Percentiles rank a stretch among this genome's conserved stretches.
Evolutionary conservation across 345 rosid genomes (phyloP).

Genomic region (Dipteronia dyeriana): DNA sequence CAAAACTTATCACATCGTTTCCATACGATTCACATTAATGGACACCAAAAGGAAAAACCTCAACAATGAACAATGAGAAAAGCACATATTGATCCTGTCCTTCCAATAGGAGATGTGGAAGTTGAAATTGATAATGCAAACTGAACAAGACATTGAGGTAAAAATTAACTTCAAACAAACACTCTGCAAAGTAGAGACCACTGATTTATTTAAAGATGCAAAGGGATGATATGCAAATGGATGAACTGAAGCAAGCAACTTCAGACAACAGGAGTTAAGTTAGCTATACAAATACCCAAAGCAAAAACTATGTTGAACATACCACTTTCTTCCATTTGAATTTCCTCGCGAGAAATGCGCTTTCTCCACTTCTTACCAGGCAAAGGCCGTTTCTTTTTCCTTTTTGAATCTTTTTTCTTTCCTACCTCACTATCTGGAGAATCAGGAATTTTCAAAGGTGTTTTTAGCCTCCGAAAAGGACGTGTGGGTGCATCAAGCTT

Average conservation of each 20-base stretch:
- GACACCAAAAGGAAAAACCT: not conserved
- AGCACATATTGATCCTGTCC: not conserved
- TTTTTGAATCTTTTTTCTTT: constrained; percentile 40
- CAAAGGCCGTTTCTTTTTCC: constrained; percentile 74
- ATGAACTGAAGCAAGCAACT: constrained; percentile 7
- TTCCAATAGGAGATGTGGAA: not conserved
- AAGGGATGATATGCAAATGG: not conserved
- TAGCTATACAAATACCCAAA: constrained; percentile 12
- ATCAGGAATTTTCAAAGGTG: constrained; percentile 43
- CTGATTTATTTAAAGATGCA: not conserved
- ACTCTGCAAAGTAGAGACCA: not conserved
- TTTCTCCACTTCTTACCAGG: constrained; percentile 89
- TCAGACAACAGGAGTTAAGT: not conserved
- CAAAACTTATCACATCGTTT: not conserved
- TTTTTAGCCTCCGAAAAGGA: constrained; percentile 77
- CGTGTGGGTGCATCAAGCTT: constrained; percentile 76
- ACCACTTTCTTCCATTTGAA: constrained; percentile 54
- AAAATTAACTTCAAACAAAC: not conserved
- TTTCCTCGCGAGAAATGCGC: constrained; percentile 60
- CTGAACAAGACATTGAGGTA: not conserved
- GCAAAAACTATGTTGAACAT: constrained; percentile 27
- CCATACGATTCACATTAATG: not conserved
- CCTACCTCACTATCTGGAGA: constrained; percentile 49
- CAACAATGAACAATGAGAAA: not conserved
- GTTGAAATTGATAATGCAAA: constrained; percentile 4